These are phyloP conservation scores for Trichosphaerium sp. DNA, from an alignment of 78 protist genomes.

Conservation along the genomic window DNA sequence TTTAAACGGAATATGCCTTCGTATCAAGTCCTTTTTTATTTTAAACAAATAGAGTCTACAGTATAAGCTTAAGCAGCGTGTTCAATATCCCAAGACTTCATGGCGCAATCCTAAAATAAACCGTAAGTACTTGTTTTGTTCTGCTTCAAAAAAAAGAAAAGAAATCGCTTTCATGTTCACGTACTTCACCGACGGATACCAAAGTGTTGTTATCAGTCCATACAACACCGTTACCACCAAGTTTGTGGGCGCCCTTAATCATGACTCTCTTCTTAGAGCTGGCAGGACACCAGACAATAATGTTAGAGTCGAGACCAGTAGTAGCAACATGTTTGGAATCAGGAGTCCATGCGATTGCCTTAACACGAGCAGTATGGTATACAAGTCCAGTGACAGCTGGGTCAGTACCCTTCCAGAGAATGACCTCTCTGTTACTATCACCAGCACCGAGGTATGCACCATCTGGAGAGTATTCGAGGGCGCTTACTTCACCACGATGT, in stretches of 20 bases:
- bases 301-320: conserved; percentile 49
- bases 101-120: conserved; percentile 31
- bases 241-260: conserved; percentile 36
- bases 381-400: conserved; percentile 43
- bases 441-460: conserved; percentile 67
- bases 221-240: conserved; percentile 36
- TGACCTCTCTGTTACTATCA: conserved; percentile 37
- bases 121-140: too few relatives aligned
- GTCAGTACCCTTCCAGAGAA: conserved; percentile 37
- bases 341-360: conserved; percentile 58
- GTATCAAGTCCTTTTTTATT: too few relatives aligned
- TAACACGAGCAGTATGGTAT: conserved; percentile 67
- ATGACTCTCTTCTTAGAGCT: conserved; percentile 22
- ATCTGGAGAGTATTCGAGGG: conserved; percentile 57
- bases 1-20: too few relatives aligned
- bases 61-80: too few relatives aligned
- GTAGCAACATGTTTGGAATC: conserved; percentile 43
- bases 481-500: conserved; percentile 45
- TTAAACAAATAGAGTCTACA: too few relatives aligned
- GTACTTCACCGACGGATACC: conserved; percentile 48
- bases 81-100: conserved; percentile 28
- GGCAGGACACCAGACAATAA: conserved; percentile 59
- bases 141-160: too few relatives aligned
- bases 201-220: conserved; percentile 7
- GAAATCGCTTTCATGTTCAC: too few relatives aligned